Evolutionary conservation across 2,329 filamentous ascomycete species (phyloP), one percentile per base, ranked within the genome.

Genomic region (Aspergillus floridensis): DNA sequence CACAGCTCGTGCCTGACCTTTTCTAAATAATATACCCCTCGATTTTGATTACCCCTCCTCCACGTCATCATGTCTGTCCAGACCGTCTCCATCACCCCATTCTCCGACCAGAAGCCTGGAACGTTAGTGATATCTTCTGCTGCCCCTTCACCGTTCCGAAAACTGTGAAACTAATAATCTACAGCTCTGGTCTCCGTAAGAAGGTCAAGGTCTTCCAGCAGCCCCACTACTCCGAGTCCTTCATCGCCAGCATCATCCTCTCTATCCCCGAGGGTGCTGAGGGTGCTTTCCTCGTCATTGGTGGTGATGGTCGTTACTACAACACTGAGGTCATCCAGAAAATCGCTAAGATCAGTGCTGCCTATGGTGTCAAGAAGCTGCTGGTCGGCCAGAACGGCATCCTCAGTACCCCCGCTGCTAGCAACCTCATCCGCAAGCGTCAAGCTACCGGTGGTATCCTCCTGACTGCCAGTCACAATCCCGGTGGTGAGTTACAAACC

Each of bases 201-300:
- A 98, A 96, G 87, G 95, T 98, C 81, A 92, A 91, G 73, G 91
- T 96, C 76, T 99, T 99, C 84, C 92, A 99, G 79, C 84, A 97
- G 79, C 84, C 88, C 61, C 86, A 99, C 81, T 99, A 99, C 85
- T 93, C 91, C 79, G 95, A 99, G 81, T 88, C 93, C 55, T 99
- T 99, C 77, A 86, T 99, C 68, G 85, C 93, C 66, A 93, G 92
- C 78, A 96, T 97, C 75, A 86, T 99, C 68, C 87, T 96, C 63
- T 96, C 95, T 55, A 99, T 99, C 71, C 95, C 95, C 32, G 95
- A 99, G 79, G 95, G 95, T 64, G 93, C 84, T 57, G 81, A 97
- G 73, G 93, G 87, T 69, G 86, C 92, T 49, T 93, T 91, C 81
- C 88, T 99, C 66, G 93, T 99, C 77, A 96, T 99, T 76, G 95